Conservation (phyloP, 2,329 filamentous ascomycete species). For the Sclerotinia spermophila region DNA sequence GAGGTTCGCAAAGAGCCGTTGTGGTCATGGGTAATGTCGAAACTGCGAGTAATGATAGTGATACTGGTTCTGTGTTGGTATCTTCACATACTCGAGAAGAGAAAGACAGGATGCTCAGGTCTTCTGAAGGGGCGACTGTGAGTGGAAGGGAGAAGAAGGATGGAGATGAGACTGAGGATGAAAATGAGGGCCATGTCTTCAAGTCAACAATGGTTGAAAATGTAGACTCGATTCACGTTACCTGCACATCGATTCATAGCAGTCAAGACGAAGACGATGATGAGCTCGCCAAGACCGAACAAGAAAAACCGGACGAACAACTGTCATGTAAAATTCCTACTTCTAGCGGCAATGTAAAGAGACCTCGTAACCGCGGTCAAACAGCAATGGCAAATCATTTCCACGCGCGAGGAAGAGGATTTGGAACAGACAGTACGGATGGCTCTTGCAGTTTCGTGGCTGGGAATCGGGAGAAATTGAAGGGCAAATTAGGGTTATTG, state of each 20-base stretch:
- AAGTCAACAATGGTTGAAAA: not conserved
- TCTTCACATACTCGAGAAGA: not conserved
- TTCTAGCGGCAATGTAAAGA: not conserved
- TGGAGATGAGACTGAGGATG: not conserved
- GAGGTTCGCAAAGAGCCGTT: not conserved
- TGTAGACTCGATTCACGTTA: not conserved
- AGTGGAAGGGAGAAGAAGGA: not conserved
- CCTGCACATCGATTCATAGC: not conserved
- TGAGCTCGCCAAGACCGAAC: not conserved
- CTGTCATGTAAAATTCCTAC: not conserved
- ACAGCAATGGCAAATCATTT: slow-evolving; percentile 7
- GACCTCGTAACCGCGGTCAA: not conserved
- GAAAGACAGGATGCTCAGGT: too few species aligned
- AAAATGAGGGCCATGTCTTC: not conserved
- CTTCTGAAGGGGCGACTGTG: rapidly evolving
- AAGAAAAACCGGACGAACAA: not conserved
- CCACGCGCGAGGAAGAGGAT: not conserved
- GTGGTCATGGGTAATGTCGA: not conserved
- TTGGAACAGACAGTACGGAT: not conserved
- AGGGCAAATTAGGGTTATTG: not conserved
- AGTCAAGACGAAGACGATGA: not conserved
- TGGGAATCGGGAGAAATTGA: not conserved
- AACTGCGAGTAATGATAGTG: not conserved
- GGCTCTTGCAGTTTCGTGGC: not conserved
- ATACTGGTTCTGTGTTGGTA: not conserved